A percentile compares a stretch with the other conserved stretches of the same genome.
phyloP scores from a whole-genome alignment of 768 basidiomycete species.

The Boletales sp. region DNA sequence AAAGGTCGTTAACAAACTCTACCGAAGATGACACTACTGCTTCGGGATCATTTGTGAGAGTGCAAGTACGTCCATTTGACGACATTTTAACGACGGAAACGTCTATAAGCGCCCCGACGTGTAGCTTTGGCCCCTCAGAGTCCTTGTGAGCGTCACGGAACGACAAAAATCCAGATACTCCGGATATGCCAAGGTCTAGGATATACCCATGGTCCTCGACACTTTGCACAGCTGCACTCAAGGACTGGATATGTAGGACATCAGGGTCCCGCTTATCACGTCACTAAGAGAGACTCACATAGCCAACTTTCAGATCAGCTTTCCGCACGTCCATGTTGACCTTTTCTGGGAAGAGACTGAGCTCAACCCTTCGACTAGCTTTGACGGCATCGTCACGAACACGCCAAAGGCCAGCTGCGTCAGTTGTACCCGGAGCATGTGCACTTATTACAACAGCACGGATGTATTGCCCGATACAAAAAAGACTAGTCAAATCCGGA shows the following conservation, averaged over 20 bases:
- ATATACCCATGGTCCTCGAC: constrained; percentile 95
- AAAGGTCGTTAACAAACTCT: constrained; percentile 21
- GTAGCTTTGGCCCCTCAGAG: constrained; percentile 36
- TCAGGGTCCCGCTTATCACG: constrained; percentile 3
- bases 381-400: constrained; percentile 64
- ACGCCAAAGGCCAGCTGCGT: constrained; percentile 53
- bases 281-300: constrained; percentile 48
- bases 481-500: constrained; percentile 75
- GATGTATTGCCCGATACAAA: constrained; percentile 82
- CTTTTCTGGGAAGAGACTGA: constrained; percentile 77
- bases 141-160: constrained; percentile 63
- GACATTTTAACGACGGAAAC: constrained; percentile 65
- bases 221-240: constrained; percentile 75
- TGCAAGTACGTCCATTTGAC: constrained; percentile 76
- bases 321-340: constrained; percentile 82
- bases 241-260: constrained; percentile 42
- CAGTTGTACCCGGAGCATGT: constrained; percentile 63
- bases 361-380: constrained; percentile 75
- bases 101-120: constrained; percentile 65
- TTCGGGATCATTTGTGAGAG: constrained; percentile 53
- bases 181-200: constrained; percentile 77
- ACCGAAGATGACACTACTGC: constrained; percentile 55
- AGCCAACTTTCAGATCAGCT: constrained; percentile 70
- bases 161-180: constrained; percentile 79
- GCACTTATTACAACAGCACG: constrained; percentile 71